Base-by-base conservation (phyloP, 108 stramenopile species). In the Skeletonema costatum region DNA sequence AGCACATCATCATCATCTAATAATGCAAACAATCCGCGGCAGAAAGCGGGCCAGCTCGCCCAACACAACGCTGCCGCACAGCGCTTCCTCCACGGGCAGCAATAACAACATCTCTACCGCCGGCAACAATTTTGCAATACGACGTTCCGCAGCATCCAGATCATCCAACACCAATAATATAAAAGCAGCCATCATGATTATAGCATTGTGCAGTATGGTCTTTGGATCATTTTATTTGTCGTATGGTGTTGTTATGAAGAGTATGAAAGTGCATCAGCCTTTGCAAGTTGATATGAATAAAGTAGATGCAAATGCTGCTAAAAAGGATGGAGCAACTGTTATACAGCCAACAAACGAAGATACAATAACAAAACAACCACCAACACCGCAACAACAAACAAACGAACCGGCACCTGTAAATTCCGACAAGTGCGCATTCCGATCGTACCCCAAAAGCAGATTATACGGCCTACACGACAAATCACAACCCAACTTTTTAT, bases 381-480 rank as follows among this genome's bases (percentile, higher is more conserved):
- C 10, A 41, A 1, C 33, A 2, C 39, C 8, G 5, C 39, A 8
- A 11, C 39, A 8, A 11, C n/a, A 1, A 4, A 14, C 44, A n/a
- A 4, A 8, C 0, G 16, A 1, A 4, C 44, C 44, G 4, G 4
- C 25, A 5, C 16, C 21, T 56, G 16, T 68, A 10, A 68, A 68
- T 25, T 32, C 32, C 0, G 33, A 74, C 50, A 79, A 74, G 25
- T 94, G 93, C 64, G 21, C 75, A 42, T 89, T 91, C 71, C 88
- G 93, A 66, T 63, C 80, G 30, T 94, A 94, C 71, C 89, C 90
- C 56, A 60, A 84, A 17, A 86, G 78, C 68, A 87, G 93, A 32
- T 87, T 89, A 56, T 94, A 92, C 68, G 78, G 78, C 4, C 53
- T 86, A 14, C 21, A 44, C 7, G 32, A 73, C 30, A 17, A 51